Conservation (phyloP, 345 rosid species). For the Brassica carinata region DNA sequence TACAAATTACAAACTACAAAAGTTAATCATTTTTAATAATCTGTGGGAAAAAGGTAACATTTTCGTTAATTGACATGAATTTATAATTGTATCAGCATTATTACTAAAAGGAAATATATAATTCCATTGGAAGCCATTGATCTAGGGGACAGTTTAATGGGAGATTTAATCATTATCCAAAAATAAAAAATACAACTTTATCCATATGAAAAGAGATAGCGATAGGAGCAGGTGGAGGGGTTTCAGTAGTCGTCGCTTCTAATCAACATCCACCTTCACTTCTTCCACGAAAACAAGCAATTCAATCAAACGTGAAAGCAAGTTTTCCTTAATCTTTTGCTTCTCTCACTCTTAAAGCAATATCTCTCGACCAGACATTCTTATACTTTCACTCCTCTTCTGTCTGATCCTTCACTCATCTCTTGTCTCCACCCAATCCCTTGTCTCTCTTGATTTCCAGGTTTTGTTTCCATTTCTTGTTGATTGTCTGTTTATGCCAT, state of each 20-base stretch:
- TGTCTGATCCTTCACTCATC: slow-evolving; percentile 11
- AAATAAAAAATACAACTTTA: neutral
- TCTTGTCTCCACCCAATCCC: slow-evolving; percentile 1
- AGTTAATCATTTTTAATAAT: neutral
- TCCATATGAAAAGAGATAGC: neutral
- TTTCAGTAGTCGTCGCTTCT: slow-evolving; percentile 40
- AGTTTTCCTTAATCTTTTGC: slow-evolving; percentile 2
- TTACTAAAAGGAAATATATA: neutral
- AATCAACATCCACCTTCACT: slow-evolving; percentile 25
- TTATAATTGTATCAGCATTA: neutral
- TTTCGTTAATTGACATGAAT: neutral
- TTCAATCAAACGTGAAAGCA: slow-evolving; percentile 40
- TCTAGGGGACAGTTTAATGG: neutral
- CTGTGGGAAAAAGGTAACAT: neutral
- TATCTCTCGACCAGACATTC: slow-evolving; percentile 2
- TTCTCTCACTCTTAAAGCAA: slow-evolving; percentile 29
- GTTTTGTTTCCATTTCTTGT: slow-evolving; percentile 12
- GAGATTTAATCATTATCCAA: slow-evolving; percentile 17
- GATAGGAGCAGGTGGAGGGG: neutral
- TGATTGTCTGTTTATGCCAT: neutral
- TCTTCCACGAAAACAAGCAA: slow-evolving; percentile 42
- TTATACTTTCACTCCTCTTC: slow-evolving; percentile 8
- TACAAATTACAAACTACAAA: neutral
- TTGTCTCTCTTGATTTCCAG: slow-evolving; percentile 6
- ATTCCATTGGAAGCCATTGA: neutral